Evolutionary conservation across 192 early-diverging fungal species (phyloP), one percentile per base, ranked within the genome.

Genomic region (Oehlia diaphana): DNA sequence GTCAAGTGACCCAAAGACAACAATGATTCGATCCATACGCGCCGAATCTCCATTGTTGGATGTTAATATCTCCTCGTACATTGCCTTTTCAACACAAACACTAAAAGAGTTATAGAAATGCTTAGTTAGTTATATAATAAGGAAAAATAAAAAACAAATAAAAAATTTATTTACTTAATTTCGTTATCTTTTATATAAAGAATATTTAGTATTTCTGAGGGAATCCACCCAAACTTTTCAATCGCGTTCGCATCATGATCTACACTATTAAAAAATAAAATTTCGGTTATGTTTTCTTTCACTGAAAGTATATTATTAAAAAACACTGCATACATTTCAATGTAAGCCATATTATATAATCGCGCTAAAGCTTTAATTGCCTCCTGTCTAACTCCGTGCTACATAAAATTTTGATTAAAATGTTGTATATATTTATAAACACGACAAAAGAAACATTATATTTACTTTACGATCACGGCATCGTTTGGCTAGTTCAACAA

Each of bases 401-500:
- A 74, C 16, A 23, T 9, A 16, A 23, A n/a, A 61, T 76, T 35
- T 26, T 35, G 3, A 75, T 37, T 76, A 28, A 63, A 19, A 1
- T 63, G n/a, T 8, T 19, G 2, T 3, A 31, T 23, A 35, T 62
- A 9, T 39, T 23, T 62, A 63, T 33, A 75, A 58, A 35, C 5
- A n/a, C 58, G 39, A 42, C 4, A 70, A 42, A 42, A 42, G 7
- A 10, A 12, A 44, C 2, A 19, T 42, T 19, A 67, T 31, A 7
- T 16, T 31, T 85, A 93, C 86, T 84, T 94, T 95, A 72, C 95
- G 95, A 83, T 99, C 97, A 70, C 91, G 93, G 85, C 96, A 93
- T n/a, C 97, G 90, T 68, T 92, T 87, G 26, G 90, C 93, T 6
- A 96, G 81, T 66, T 87, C 86, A 37, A 87, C 71, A 42, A 94